These are phyloP conservation scores for Diaporthe eres DNA, from an alignment of 2,329 filamentous ascomycete genomes.

Conservation along the genomic window DNA sequence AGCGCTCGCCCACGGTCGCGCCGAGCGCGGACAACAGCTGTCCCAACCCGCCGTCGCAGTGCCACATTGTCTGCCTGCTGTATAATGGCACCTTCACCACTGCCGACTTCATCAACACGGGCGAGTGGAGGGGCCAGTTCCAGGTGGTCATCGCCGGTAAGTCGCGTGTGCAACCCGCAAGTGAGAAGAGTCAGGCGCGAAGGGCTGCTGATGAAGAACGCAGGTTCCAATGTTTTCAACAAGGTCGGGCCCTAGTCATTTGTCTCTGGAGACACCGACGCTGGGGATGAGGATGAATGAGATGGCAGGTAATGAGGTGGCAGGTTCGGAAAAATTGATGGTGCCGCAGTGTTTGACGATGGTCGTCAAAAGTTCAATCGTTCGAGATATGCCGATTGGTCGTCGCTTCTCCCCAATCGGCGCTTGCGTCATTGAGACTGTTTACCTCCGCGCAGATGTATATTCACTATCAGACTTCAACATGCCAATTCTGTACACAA, in stretches of 20 bases:
- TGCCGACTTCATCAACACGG: neutral
- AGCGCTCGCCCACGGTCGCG: conserved; percentile 24
- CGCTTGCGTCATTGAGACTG: conserved; percentile 4
- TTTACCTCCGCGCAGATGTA: neutral
- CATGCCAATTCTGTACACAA: neutral
- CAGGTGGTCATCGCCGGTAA: conserved; percentile 27
- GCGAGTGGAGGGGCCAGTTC: conserved; percentile 26
- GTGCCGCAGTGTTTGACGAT: too few species aligned
- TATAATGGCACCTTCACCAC: neutral
- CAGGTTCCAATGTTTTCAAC: conserved; percentile 29
- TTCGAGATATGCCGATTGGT: conserved; percentile 28
- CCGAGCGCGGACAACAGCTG: conserved; percentile 22
- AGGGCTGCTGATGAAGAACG: neutral
- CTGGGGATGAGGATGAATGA: neutral
- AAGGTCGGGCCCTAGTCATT: neutral
- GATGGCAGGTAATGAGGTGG: neutral
- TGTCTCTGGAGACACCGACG: neutral
- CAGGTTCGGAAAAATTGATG: neutral
- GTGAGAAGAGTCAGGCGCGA: neutral
- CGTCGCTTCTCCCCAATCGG: neutral
- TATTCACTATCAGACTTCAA: neutral
- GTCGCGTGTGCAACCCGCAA: neutral
- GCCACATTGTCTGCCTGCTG: conserved; percentile 15
- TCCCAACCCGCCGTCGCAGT: conserved; percentile 23
- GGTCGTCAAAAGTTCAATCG: neutral